Percentiles rank a stretch among this genome's conserved stretches.
Conservation (phyloP, 1,139 yeast genomes). For the Meyerozyma elateridarum region DNA sequence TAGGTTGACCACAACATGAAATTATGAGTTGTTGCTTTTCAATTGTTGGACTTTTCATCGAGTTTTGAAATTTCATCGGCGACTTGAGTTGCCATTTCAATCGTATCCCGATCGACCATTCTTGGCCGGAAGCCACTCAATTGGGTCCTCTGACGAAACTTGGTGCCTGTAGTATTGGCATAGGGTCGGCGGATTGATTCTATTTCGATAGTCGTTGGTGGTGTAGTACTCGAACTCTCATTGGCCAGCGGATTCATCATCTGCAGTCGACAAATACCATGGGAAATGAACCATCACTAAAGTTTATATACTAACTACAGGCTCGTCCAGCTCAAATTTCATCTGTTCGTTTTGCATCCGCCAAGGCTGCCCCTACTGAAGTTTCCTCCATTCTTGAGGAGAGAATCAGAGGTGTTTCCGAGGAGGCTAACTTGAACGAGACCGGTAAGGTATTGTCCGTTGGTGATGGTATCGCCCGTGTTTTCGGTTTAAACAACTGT, state of each 20-base stretch:
- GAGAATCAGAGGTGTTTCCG: conserved; percentile 98
- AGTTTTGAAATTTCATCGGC: too few species aligned
- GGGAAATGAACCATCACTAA: conserved; percentile 1
- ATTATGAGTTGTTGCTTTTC: too few species aligned
- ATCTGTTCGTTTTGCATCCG: conserved; percentile 81
- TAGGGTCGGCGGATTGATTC: too few species aligned
- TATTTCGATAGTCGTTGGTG: background rate
- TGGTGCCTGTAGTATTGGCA: too few species aligned
- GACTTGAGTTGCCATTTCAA: too few species aligned
- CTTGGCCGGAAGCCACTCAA: too few species aligned
- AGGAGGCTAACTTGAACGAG: conserved; percentile 96
- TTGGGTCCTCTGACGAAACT: too few species aligned
- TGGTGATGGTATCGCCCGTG: conserved; percentile 99
- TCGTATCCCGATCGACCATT: too few species aligned
- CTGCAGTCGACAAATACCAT: conserved; percentile 2
- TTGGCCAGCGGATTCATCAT: conserved; percentile 2
- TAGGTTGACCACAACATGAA: too few species aligned
- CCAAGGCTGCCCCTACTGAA: conserved; percentile 99
- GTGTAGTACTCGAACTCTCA: background rate
- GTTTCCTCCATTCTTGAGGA: conserved; percentile 98
- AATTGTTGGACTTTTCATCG: too few species aligned
- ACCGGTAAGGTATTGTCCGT: conserved; percentile 99
- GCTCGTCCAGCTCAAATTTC: conserved; percentile 69
- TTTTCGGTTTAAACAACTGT: conserved; percentile 98
- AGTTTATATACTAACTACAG: conserved; percentile 38